Conservation (phyloP, 306 rosid species). For the Castanea sativa region DNA sequence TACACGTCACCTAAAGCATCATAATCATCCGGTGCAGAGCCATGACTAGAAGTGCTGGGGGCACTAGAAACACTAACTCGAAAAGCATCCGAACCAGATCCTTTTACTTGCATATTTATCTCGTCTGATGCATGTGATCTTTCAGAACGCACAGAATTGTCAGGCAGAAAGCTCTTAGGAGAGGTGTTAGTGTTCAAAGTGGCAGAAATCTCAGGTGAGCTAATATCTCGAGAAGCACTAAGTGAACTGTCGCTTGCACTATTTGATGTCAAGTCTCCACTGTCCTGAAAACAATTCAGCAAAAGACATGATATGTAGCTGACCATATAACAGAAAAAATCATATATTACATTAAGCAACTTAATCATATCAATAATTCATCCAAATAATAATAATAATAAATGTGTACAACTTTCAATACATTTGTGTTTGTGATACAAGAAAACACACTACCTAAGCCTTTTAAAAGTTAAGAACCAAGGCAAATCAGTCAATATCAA, state of each 20-base stretch:
- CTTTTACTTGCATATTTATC: constrained; percentile 90
- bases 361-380: background rate
- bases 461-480: background rate
- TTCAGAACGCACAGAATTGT: constrained; percentile 52
- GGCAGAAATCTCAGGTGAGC: constrained; percentile 75
- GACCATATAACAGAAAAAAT: constrained; percentile 19
- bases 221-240: constrained; percentile 56
- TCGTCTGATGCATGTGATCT: constrained; percentile 78
- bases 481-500: background rate
- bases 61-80: constrained; percentile 99
- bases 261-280: constrained; percentile 75
- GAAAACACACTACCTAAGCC: background rate
- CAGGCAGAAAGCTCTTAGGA: constrained; percentile 52
- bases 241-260: constrained; percentile 78
- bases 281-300: constrained; percentile 69
- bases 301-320: constrained; percentile 26
- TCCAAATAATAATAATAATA: too few species aligned
- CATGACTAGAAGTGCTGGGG: constrained; percentile 98
- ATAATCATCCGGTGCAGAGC: constrained; percentile 92
- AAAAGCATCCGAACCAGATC: constrained; percentile 88
- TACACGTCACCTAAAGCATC: constrained; percentile 96
- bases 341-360: constrained; percentile 5
- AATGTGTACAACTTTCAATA: too few species aligned
- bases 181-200: constrained; percentile 52
- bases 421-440: too few species aligned